Evolutionary conservation across 768 basidiomycete species (phyloP), one percentile per base, ranked within the genome.

Genomic region (Suillus sp.): DNA sequence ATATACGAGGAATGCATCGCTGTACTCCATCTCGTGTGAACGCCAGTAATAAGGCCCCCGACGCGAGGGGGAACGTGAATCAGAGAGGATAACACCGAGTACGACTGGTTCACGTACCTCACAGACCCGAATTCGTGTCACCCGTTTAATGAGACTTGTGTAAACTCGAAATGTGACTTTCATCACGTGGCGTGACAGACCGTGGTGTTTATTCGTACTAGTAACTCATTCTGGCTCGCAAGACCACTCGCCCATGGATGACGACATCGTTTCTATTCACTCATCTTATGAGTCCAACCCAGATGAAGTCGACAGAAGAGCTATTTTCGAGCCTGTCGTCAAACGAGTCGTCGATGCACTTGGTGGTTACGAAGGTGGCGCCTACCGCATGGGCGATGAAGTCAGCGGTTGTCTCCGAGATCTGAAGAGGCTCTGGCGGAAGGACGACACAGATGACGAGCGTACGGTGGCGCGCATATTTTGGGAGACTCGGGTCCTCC

Each of bases 401-500:
- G 87, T 83, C n/a, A 79, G 80, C 64, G 91, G 91, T 2, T 96
- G 95, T 75, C 75, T 99, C 68, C 92, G 93, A 69, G 97, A 99
- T 74, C 81, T 99, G 64, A 99, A 99, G 79, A 92, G 89, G 68
- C 84, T 96, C 56, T 99, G 96, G 97, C 79, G 96, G 59, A 91
- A 93, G 75, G 97, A 99, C 75, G 97, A 99, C 70, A 90, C 89
- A 0, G 97, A 99, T 75, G 96, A 99, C 73, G 95, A 96, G 72
- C 86, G 97, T 20, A 98, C 95, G 1, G 91, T 98, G 1, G 95
- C 96, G 4, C 88, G 95, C 48, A 91, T 98, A 63, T 91, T 98
- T 73, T 93, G 89, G 85, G 88, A 92, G 66, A 86, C 90, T n/a
- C 87, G 93, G 20, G 85, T 95, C 32, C 79, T 98, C 20, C 83